These are phyloP conservation scores for Cichorium intybus DNA, from an alignment of 140 eudicot species.

Conservation along the genomic window DNA sequence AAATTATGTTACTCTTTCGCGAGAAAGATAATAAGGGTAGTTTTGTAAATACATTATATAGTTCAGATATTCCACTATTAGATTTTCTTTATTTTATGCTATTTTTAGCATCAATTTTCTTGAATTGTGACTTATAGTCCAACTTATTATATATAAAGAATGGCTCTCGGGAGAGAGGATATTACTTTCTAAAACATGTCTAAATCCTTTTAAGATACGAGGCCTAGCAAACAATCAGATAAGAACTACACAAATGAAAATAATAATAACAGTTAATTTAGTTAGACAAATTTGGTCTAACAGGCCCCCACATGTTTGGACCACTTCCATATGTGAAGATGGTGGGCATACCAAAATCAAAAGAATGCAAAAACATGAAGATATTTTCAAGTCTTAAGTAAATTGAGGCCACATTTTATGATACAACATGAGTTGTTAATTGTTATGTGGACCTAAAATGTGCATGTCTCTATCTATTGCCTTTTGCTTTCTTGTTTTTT, in stretches of 20 bases:
- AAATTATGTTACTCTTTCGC: not conserved
- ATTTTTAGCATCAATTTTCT: constrained; percentile 12
- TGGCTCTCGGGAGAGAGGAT: constrained; percentile 2
- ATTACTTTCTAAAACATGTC: not conserved
- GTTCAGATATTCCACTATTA: not conserved
- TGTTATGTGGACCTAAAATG: constrained; percentile 46
- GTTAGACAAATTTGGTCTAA: not conserved
- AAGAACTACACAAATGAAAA: not conserved
- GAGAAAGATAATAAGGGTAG: constrained; percentile 1
- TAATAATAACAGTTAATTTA: not conserved
- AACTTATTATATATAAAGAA: constrained; percentile 1
- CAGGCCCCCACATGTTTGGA: not conserved
- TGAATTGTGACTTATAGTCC: constrained; percentile 7
- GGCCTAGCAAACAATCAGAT: not conserved
- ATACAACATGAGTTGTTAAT: constrained; percentile 46
- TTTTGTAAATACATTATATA: constrained; percentile 28
- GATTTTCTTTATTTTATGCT: constrained; percentile 8
- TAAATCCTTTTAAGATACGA: not conserved
- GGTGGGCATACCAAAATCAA: constrained; percentile 25
- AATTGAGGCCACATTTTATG: constrained; percentile 42
- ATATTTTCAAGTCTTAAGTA: constrained; percentile 33
- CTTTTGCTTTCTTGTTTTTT: constrained; percentile 34
- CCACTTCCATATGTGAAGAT: not conserved
- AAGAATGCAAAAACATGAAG: constrained; percentile 28
- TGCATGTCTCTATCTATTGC: constrained; percentile 36